Conservation (phyloP, 306 rosid genomes). For the Lagenaria siceraria region DNA sequence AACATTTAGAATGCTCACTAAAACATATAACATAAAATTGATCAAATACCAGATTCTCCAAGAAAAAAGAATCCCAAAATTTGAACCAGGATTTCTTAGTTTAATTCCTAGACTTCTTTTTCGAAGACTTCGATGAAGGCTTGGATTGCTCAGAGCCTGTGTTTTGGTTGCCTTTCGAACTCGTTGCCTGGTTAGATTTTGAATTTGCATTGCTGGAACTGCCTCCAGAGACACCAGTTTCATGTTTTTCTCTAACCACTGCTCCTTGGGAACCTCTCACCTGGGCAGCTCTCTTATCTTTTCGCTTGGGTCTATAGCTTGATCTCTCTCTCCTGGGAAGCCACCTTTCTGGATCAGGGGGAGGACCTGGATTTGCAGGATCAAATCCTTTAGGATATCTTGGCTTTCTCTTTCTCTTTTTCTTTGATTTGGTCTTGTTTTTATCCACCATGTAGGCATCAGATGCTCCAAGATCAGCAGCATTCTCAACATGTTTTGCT, state of each 20-base stretch:
- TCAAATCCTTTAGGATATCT: conserved; percentile 94
- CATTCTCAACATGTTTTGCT: conserved; percentile 56
- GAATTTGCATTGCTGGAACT: conserved; percentile 37
- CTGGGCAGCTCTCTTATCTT: conserved; percentile 94
- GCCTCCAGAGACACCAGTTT: conserved; percentile 31
- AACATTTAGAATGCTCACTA: conserved; percentile 9
- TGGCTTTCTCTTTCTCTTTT: conserved; percentile 96
- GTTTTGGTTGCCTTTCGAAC: conserved; percentile 48
- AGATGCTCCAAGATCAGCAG: conserved; percentile 22
- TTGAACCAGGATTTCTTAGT: not conserved
- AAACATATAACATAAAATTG: conserved; percentile 13
- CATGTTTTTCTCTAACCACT: conserved; percentile 72
- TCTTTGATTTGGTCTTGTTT: conserved; percentile 70
- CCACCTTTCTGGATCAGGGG: conserved; percentile 98
- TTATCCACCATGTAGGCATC: conserved; percentile 66
- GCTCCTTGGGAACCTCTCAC: conserved; percentile 98
- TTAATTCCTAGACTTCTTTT: conserved; percentile 82
- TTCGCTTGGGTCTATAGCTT: conserved; percentile 86
- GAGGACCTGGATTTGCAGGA: conserved; percentile 93
- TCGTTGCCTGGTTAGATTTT: conserved; percentile 47
- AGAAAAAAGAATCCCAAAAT: not conserved
- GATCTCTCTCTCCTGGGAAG: conserved; percentile 97
- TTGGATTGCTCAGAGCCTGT: conserved; percentile 39
- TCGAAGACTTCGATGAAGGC: conserved; percentile 52
- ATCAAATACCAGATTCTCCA: conserved; percentile 3